Base-by-base conservation (phyloP, 768 basidiomycete genomes). In the Naematelia encephala region DNA sequence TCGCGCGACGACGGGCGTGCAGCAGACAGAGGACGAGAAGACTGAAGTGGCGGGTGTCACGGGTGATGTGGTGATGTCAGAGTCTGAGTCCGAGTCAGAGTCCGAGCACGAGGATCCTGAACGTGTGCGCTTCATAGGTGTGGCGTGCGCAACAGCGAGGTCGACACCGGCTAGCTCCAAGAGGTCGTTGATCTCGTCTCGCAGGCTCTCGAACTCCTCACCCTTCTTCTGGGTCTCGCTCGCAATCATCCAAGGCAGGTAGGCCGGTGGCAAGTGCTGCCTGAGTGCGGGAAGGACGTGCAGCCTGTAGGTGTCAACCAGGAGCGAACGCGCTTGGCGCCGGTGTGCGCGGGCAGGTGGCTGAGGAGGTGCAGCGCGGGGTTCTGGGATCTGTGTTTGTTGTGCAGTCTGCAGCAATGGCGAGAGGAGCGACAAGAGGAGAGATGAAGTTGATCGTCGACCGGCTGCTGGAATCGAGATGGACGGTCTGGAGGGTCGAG, bases 221-320 rank as follows among this genome's bases (percentile, higher is more conserved):
- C 60, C 21, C 42, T 66, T 64, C 25, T 54, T 47, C 27, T 13
- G 25, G 10, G 56, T 55, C 51, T 74, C 67, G 51, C 64, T 59
- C 12, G 56, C 54, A 51, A 77, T 62, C 4, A 60, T 58, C 73
- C 73, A 73, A 27, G 67, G 59, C 28, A 77, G 69, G 59, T 69
- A 77, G n/a, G 66, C 67, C 2, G 57, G 27, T 10, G 74, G 71
- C 39, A 75, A 59, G 12, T 53, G 57, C 12, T 72, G 59, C 53
- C 74, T 76, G 28, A 78, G 63, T 5, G 43, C 50, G n/a, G 75
- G 70, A 10, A 78, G 63, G 19, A 78, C 75, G 57, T 69, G 67
- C 25, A 66, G 69, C 4, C 76, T 57, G 58, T 73, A 78, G 28
- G 76, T 69, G 59, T 78, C 78, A 51, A 78, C 78, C 22, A 78